phyloP scores from a whole-genome alignment of 2,329 filamentous ascomycete species.

The Sphaerulina vaccinii region DNA sequence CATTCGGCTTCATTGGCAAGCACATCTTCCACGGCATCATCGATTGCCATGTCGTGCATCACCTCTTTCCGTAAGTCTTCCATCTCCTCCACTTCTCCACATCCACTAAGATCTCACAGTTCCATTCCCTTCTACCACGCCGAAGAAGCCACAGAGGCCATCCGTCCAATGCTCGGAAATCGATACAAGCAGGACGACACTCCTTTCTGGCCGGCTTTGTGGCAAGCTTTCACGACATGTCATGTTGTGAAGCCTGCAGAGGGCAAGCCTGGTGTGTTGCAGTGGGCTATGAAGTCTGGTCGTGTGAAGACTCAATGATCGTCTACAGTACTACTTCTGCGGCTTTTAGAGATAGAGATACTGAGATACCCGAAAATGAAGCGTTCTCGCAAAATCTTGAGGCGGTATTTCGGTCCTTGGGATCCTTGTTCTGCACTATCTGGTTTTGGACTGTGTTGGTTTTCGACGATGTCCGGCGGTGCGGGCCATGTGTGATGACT shows the following conservation, averaged over 20 bases:
- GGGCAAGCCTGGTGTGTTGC: not conserved
- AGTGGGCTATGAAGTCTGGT: slow-evolving; percentile 1
- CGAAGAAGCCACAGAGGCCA: slow-evolving; percentile 40
- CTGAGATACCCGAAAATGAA: not conserved
- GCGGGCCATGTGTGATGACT: too few species aligned
- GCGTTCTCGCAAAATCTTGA: not conserved
- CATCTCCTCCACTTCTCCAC: slow-evolving; percentile 44
- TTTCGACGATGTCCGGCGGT: too few species aligned
- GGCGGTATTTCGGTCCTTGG: not conserved
- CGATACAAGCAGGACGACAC: slow-evolving; percentile 44
- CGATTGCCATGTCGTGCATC: slow-evolving; percentile 63
- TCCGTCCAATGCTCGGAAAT: slow-evolving; percentile 56
- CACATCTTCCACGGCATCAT: slow-evolving; percentile 67
- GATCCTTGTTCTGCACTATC: not conserved
- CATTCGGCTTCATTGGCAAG: slow-evolving; percentile 64
- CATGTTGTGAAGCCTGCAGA: not conserved
- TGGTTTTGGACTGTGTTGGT: too few species aligned
- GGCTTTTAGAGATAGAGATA: not conserved
- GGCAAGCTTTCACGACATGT: slow-evolving; percentile 5
- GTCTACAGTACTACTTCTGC: not conserved
- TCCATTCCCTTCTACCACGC: slow-evolving; percentile 61
- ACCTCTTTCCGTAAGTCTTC: slow-evolving; percentile 38
- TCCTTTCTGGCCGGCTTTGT: slow-evolving; percentile 69
- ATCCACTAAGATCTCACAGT: slow-evolving; percentile 3
- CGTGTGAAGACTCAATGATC: slow-evolving; percentile 1